phyloP scores from a whole-genome alignment of 306 rosid genomes.

The Cucurbita pepo region DNA sequence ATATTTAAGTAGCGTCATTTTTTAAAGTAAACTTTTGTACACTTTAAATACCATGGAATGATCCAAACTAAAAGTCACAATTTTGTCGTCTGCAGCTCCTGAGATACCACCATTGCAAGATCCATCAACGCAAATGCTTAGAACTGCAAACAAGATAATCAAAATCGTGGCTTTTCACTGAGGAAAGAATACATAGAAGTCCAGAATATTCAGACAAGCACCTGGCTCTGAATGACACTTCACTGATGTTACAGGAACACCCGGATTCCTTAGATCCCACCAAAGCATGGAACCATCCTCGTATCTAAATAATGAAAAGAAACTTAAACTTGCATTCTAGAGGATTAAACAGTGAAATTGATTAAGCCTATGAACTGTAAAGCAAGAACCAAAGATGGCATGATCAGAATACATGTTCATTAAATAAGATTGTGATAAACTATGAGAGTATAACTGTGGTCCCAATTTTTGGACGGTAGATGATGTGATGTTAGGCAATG shows the following conservation, averaged over 20 bases:
- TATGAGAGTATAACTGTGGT: neutral
- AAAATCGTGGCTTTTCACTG: neutral
- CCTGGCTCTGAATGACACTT: constrained; percentile 91
- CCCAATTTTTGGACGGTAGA: neutral
- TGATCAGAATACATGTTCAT: neutral
- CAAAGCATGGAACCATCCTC: constrained; percentile 96
- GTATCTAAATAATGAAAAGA: constrained; percentile 29
- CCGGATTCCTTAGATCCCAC: constrained; percentile 81
- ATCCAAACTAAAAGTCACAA: constrained; percentile 62
- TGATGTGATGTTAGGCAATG: neutral
- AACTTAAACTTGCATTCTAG: neutral
- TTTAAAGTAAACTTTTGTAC: neutral
- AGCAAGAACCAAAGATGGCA: neutral
- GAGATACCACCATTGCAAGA: constrained; percentile 78
- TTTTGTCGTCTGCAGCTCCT: constrained; percentile 81
- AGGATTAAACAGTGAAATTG: neutral
- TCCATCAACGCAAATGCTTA: constrained; percentile 55
- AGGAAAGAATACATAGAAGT: neutral
- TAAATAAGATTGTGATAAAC: neutral
- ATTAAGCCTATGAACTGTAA: neutral
- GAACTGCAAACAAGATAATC: constrained; percentile 35
- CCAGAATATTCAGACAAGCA: constrained; percentile 8
- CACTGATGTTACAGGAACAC: constrained; percentile 50
- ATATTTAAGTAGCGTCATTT: neutral
- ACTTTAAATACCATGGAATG: constrained; percentile 49